Conservation (phyloP, 345 rosid species). For the Anacardium occidentale region DNA sequence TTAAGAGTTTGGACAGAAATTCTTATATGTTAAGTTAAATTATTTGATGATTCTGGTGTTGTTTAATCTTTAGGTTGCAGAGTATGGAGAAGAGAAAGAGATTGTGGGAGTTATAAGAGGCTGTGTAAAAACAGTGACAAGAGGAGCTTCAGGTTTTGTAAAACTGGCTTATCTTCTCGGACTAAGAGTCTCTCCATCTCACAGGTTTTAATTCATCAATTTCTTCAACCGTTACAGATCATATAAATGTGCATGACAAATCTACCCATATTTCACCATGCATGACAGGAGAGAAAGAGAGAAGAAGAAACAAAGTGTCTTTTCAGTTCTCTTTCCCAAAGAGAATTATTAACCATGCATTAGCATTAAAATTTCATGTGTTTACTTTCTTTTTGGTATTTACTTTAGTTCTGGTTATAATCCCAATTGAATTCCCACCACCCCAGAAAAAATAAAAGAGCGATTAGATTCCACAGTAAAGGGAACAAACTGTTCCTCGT, state of each 20-base stretch:
- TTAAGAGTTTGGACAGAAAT: too few relatives aligned
- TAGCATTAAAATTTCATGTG: too few relatives aligned
- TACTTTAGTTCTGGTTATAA: slow-evolving; percentile 17
- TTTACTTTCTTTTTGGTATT: not conserved
- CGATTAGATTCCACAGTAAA: slow-evolving; percentile 39
- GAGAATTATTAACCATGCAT: not conserved
- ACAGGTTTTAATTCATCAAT: slow-evolving; percentile 39
- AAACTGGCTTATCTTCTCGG: slow-evolving; percentile 66
- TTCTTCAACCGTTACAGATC: not conserved
- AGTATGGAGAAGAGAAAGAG: slow-evolving; percentile 49
- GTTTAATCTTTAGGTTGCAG: slow-evolving; percentile 52
- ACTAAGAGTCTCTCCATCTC: slow-evolving; percentile 62
- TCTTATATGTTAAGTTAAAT: not conserved
- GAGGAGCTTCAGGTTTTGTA: slow-evolving; percentile 41
- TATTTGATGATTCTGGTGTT: not conserved
- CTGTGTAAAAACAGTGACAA: slow-evolving; percentile 57
- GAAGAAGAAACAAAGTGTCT: not conserved
- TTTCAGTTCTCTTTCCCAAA: not conserved
- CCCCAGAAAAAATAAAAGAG: slow-evolving; percentile 5
- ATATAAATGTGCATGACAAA: too few relatives aligned
- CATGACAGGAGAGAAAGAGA: too few relatives aligned
- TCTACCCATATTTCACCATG: too few relatives aligned
- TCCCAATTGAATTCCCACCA: slow-evolving; percentile 13
- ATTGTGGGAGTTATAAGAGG: slow-evolving; percentile 70
- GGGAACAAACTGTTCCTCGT: slow-evolving; percentile 37